These are phyloP conservation scores for Termitomyces sp. DNA, from an alignment of 768 basidiomycete genomes.

Conservation along the genomic window DNA sequence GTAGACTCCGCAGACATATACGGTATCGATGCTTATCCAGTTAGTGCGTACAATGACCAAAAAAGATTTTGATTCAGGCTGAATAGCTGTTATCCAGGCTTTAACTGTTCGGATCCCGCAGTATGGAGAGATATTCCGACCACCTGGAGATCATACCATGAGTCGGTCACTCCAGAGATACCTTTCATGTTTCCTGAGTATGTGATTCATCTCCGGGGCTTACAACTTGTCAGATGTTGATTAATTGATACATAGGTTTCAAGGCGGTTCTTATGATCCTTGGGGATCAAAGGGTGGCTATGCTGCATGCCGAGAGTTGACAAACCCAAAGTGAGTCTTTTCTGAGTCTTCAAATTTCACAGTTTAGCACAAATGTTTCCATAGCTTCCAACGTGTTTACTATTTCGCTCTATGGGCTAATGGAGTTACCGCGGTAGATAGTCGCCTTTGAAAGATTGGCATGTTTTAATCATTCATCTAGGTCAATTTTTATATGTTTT, in stretches of 20 bases:
- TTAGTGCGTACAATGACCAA: constrained; percentile 1
- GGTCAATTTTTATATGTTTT: constrained; percentile 16
- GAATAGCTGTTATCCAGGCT: neutral
- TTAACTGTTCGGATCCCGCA: constrained; percentile 12
- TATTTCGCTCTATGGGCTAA: constrained; percentile 16
- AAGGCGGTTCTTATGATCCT: constrained; percentile 12
- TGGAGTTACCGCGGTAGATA: constrained; percentile 14
- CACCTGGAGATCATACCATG: constrained; percentile 16
- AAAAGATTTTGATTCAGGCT: no score
- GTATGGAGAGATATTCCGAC: constrained; percentile 15
- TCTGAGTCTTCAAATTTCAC: neutral
- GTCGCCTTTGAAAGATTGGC: neutral
- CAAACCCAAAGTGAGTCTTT: constrained; percentile 11
- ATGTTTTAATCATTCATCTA: neutral
- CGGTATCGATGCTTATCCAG: constrained; percentile 16
- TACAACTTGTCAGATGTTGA: neutral
- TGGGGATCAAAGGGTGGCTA: constrained; percentile 14
- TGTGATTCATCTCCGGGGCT: neutral
- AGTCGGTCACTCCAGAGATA: constrained; percentile 12
- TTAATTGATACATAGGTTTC: constrained; percentile 3
- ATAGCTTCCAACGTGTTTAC: constrained; percentile 14
- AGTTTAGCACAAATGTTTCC: neutral
- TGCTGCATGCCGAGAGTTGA: constrained; percentile 10
- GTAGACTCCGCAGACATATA: constrained; percentile 15
- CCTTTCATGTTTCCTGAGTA: constrained; percentile 18